Conservation (phyloP, 176 grass and related monocot genomes). For the Musa beccarii region DNA sequence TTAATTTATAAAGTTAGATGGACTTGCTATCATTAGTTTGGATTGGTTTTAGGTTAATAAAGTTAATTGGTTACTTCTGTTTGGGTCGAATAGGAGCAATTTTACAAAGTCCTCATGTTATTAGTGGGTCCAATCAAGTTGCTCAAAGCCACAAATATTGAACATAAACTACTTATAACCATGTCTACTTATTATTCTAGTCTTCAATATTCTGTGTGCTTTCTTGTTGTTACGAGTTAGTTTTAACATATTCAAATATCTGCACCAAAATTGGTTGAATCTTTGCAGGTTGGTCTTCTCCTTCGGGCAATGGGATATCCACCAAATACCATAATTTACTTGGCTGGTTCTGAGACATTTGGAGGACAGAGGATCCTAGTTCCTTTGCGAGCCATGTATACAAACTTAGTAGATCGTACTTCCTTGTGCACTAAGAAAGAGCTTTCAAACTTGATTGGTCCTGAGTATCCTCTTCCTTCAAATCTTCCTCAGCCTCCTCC, state of each 20-base stretch:
- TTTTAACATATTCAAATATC: not conserved
- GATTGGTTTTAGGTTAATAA: no score
- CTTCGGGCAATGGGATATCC: slow-evolving; percentile 93
- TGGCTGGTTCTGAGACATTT: slow-evolving; percentile 94
- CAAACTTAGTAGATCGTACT: slow-evolving; percentile 78
- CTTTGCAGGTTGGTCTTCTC: slow-evolving; percentile 67
- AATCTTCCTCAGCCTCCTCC: slow-evolving; percentile 48
- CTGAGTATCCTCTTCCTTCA: slow-evolving; percentile 57
- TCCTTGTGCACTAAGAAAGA: slow-evolving; percentile 71
- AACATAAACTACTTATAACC: no score
- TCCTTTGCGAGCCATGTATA: slow-evolving; percentile 84
- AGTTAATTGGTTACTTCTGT: no score
- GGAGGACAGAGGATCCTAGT: slow-evolving; percentile 87
- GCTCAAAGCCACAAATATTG: no score
- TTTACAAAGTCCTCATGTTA: no score
- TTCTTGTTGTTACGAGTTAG: not conserved
- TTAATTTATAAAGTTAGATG: no score
- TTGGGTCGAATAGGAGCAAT: no score
- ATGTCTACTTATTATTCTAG: no score
- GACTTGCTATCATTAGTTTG: no score
- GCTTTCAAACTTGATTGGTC: slow-evolving; percentile 64
- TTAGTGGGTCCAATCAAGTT: no score
- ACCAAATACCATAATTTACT: slow-evolving; percentile 72
- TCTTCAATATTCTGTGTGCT: not conserved
- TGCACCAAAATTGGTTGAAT: not conserved